phyloP scores from a whole-genome alignment of 768 basidiomycete species.

The Xerocomus spinulosus region DNA sequence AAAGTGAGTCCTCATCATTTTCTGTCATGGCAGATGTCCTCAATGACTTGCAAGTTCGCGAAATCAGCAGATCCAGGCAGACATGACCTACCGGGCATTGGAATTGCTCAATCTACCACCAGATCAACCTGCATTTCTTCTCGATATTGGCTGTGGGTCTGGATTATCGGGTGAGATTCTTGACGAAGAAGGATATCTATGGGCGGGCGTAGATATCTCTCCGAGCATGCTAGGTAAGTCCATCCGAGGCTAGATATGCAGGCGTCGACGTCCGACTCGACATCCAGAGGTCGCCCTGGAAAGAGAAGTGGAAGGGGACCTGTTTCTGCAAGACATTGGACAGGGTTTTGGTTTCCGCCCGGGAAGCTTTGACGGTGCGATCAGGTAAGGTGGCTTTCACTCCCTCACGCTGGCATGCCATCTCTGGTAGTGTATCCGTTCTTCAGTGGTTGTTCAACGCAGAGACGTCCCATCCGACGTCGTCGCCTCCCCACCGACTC shows the following conservation, averaged over 20 bases:
- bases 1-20: slow-evolving; percentile 53
- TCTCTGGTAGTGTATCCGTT: slow-evolving; percentile 80
- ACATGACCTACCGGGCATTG: slow-evolving; percentile 95
- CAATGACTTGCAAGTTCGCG: slow-evolving; percentile 62
- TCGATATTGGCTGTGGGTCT: slow-evolving; percentile 98
- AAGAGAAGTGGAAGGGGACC: slow-evolving; percentile 91
- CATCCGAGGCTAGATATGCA: background rate
- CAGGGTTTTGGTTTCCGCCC: slow-evolving; percentile 97
- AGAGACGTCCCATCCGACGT: slow-evolving; percentile 85
- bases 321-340: slow-evolving; percentile 96
- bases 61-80: slow-evolving; percentile 92
- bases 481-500: slow-evolving; percentile 81
- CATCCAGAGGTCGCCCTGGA: slow-evolving; percentile 87
- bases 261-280: background rate
- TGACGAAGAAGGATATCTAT: slow-evolving; percentile 88
- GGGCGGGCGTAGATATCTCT: slow-evolving; percentile 92
- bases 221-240: slow-evolving; percentile 93
- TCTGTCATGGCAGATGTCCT: background rate
- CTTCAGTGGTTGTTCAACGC: slow-evolving; percentile 98
- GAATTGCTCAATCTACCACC: slow-evolving; percentile 83
- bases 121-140: slow-evolving; percentile 75
- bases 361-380: slow-evolving; percentile 96
- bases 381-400: slow-evolving; percentile 55
- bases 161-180: slow-evolving; percentile 95
- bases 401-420: background rate